Percentiles rank a stretch among this genome's conserved stretches.
phyloP scores from a whole-genome alignment of 2,329 filamentous ascomycete species.

The Fusarium sp. region DNA sequence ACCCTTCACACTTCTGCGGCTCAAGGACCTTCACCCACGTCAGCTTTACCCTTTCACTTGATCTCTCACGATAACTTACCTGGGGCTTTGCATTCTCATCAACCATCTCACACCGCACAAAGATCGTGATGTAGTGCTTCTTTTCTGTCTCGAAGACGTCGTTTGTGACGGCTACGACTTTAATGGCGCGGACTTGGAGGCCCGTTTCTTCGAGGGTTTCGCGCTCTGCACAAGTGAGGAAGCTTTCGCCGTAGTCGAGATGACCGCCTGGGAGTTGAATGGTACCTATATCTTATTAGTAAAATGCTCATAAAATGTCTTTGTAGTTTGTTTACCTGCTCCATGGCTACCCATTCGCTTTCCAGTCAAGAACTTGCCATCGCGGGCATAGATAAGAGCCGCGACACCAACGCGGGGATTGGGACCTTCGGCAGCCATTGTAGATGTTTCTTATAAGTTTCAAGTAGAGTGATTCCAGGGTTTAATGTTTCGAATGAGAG shows the following conservation, averaged over 20 bases:
- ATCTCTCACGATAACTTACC: conserved; percentile 56
- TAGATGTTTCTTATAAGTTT: too few species aligned
- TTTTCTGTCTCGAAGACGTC: conserved; percentile 68
- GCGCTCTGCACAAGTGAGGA: conserved; percentile 71
- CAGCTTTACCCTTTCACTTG: background rate
- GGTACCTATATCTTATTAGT: conserved; percentile 56
- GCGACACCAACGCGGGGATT: conserved; percentile 62
- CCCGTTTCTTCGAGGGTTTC: conserved; percentile 80
- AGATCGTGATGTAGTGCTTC: conserved; percentile 82
- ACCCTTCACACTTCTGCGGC: conserved; percentile 62
- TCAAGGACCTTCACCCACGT: conserved; percentile 54
- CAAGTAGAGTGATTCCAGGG: fast-evolving
- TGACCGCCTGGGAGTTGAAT: conserved; percentile 81
- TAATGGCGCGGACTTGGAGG: conserved; percentile 63
- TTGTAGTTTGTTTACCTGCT: conserved; percentile 51
- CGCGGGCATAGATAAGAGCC: conserved; percentile 56
- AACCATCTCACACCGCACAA: conserved; percentile 66
- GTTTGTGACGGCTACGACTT: conserved; percentile 73
- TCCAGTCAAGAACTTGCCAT: conserved; percentile 61
- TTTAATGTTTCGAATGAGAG: background rate
- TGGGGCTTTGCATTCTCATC: conserved; percentile 62
- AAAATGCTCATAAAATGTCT: too few species aligned
- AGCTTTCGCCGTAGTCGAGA: conserved; percentile 75
- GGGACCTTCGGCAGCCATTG: conserved; percentile 31
- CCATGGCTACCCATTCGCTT: conserved; percentile 63